Conservation (phyloP, 768 basidiomycete species). For the Butyriboletus loyo region DNA sequence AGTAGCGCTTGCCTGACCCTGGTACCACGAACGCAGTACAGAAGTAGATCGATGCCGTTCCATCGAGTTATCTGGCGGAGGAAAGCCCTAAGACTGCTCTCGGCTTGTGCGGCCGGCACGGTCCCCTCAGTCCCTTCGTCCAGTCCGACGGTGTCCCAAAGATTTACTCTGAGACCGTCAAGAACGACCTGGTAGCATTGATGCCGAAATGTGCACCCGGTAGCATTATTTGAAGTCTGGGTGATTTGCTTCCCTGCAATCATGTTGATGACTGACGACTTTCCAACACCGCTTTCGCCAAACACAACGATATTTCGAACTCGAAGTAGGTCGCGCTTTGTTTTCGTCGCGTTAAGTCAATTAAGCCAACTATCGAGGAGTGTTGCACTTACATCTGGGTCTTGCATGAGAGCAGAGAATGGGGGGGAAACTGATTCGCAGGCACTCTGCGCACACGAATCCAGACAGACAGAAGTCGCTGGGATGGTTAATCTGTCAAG, state of each 20-base stretch:
- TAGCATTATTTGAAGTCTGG: conserved; percentile 27
- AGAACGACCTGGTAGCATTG: conserved; percentile 23
- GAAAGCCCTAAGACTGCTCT: conserved; percentile 29
- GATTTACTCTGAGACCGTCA: conserved; percentile 14
- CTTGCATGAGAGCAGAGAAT: conserved; percentile 9
- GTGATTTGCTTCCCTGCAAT: conserved; percentile 28
- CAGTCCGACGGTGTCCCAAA: conserved; percentile 35
- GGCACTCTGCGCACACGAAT: conserved; percentile 4
- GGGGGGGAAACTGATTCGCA: conserved; percentile 8
- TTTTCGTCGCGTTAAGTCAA: neutral
- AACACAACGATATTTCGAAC: conserved; percentile 38
- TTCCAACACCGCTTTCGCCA: conserved; percentile 39
- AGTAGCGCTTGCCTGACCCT: conserved; percentile 25
- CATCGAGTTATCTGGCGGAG: conserved; percentile 29
- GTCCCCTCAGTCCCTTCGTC: conserved; percentile 30
- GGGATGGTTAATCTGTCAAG: conserved; percentile 15
- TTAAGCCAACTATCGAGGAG: neutral
- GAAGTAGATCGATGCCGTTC: conserved; percentile 30
- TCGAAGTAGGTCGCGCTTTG: conserved; percentile 5
- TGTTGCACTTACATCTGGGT: conserved; percentile 5
- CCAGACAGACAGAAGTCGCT: neutral
- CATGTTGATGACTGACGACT: conserved; percentile 43
- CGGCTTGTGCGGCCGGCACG: conserved; percentile 23
- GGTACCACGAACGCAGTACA: conserved; percentile 36
- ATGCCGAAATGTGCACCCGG: conserved; percentile 35